Conservation (phyloP, 495 filamentous ascomycete species). For the Margaritispora aquatica region DNA sequence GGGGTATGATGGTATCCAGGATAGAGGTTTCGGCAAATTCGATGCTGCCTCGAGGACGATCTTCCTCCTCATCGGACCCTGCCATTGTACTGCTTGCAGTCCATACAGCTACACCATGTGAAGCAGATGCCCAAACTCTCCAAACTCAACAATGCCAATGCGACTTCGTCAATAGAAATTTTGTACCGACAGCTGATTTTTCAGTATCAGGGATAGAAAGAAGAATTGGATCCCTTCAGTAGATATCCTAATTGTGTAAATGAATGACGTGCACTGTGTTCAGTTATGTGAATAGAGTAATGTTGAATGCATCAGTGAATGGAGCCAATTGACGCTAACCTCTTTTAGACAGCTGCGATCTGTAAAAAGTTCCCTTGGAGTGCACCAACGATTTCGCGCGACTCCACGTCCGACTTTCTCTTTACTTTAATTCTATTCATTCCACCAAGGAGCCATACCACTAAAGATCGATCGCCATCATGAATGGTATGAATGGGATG, state of each 20-base stretch:
- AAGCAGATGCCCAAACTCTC: background rate
- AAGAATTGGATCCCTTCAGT: too few species aligned
- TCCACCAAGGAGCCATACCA: background rate
- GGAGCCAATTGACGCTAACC: background rate
- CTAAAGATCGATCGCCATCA: background rate
- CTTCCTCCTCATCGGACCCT: constrained; percentile 9
- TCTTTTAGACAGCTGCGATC: background rate
- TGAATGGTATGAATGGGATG: constrained; percentile 54
- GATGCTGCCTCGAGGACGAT: constrained; percentile 21
- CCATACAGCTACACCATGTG: background rate
- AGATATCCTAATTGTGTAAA: too few species aligned
- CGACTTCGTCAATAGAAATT: background rate
- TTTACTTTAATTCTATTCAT: too few species aligned
- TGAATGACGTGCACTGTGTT: too few species aligned
- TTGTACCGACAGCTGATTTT: too few species aligned
- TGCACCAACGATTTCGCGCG: background rate
- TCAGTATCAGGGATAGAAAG: too few species aligned
- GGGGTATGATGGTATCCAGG: constrained; percentile 73
- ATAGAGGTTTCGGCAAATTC: constrained; percentile 67
- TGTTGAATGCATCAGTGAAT: background rate
- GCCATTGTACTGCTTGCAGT: constrained; percentile 13
- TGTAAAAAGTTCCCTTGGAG: background rate
- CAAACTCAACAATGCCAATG: background rate
- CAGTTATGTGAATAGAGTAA: too few species aligned
- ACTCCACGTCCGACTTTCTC: too few species aligned